Percentiles rank a stretch among this genome's conserved stretches.
phyloP scores from a whole-genome alignment of 2,329 filamentous ascomycete species.

The Ophiocordyceps robertsii region DNA sequence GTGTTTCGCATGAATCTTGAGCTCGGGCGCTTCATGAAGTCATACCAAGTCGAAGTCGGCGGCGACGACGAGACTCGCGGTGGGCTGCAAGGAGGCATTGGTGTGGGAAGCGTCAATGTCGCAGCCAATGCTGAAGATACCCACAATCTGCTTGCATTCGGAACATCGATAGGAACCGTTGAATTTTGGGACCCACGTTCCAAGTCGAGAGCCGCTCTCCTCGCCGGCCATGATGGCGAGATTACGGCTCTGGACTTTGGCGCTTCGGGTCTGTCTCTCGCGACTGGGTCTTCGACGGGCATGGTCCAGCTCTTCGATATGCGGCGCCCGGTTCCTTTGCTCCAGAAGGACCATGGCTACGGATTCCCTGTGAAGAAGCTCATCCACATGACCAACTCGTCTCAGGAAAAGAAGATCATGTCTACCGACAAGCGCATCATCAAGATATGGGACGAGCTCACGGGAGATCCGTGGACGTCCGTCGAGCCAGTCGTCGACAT shows the following conservation, averaged over 20 bases:
- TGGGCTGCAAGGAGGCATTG: slow-evolving; percentile 75
- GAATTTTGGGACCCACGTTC: slow-evolving; percentile 93
- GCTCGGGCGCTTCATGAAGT: slow-evolving; percentile 83
- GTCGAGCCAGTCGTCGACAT: slow-evolving; percentile 91
- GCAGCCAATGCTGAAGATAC: slow-evolving; percentile 77
- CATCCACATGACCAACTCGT: slow-evolving; percentile 54
- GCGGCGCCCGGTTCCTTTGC: slow-evolving; percentile 68
- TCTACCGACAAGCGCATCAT: slow-evolving; percentile 92
- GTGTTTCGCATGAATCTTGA: slow-evolving; percentile 90
- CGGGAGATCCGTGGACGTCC: slow-evolving; percentile 84
- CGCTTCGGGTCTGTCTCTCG: slow-evolving; percentile 69
- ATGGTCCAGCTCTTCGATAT: slow-evolving; percentile 86
- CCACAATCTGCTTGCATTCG: slow-evolving; percentile 85
- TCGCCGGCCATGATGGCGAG: slow-evolving; percentile 56
- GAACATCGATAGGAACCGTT: slow-evolving; percentile 86
- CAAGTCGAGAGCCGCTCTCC: slow-evolving; percentile 64
- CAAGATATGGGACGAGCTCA: slow-evolving; percentile 83
- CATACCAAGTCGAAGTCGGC: slow-evolving; percentile 83
- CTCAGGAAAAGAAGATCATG: slow-evolving; percentile 74
- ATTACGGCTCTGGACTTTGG: slow-evolving; percentile 84
- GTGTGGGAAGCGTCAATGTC: slow-evolving; percentile 75
- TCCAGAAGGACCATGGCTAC: slow-evolving; percentile 93
- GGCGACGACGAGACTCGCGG: slow-evolving; percentile 72
- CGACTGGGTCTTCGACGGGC: slow-evolving; percentile 76
- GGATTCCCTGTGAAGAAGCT: slow-evolving; percentile 85